Conservation (phyloP, 2,329 filamentous ascomycete species). For the Beauveria pseudobassiana region DNA sequence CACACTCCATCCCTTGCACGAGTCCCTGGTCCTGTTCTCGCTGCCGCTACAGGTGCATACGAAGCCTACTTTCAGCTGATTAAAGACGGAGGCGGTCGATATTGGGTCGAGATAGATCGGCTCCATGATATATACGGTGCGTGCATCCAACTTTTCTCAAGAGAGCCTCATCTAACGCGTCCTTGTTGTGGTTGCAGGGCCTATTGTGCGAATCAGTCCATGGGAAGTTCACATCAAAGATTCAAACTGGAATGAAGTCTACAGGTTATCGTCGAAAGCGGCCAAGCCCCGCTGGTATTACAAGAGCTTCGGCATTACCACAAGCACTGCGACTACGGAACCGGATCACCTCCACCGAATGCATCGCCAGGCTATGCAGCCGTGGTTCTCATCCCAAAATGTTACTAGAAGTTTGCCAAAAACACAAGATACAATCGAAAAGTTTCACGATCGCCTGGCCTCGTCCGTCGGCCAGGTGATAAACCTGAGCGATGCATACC, state of each 20-base stretch:
- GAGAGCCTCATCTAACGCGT: neutral
- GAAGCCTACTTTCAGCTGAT: constrained; percentile 1
- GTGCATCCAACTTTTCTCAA: neutral
- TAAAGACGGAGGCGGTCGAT: constrained; percentile 1
- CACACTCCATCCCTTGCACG: neutral
- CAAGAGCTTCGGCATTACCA: neutral
- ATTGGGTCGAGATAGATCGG: constrained; percentile 2
- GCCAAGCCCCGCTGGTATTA: neutral
- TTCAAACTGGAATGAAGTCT: neutral
- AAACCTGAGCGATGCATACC: neutral
- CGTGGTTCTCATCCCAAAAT: neutral
- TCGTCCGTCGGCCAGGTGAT: neutral
- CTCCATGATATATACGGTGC: neutral
- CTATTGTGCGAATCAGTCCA: neutral
- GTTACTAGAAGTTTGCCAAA: neutral
- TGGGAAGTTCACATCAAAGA: constrained; percentile 4
- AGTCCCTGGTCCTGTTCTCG: neutral
- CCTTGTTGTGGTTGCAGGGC: neutral
- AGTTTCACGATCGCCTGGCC: neutral
- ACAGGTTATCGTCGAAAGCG: neutral
- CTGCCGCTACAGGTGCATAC: neutral
- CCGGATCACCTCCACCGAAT: neutral
- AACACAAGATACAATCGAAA: neutral
- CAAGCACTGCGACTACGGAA: neutral
- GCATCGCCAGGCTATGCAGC: neutral